Base-by-base conservation (phyloP, 768 basidiomycete genomes). In the Crepidotus variabilis region DNA sequence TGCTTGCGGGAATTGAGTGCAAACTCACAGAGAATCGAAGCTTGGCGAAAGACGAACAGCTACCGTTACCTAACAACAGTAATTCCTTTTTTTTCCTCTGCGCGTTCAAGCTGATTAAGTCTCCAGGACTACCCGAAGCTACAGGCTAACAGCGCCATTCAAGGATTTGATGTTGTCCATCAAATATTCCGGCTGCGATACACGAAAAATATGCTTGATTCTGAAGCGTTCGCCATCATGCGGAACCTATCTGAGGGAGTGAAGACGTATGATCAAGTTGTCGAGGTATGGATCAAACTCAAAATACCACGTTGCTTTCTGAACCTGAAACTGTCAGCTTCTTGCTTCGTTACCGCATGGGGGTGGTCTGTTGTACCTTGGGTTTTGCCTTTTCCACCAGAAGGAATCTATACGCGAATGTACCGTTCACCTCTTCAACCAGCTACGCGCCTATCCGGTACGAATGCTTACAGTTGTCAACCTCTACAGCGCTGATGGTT, bases 301-400 rank as follows among this genome's bases (percentile, higher is more conserved):
- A 11, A 2, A 20, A 2, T 23, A 7, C 13, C n/a, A 36, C 10
- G 18, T 11, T 16, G 11, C n/a, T 57, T 50, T 55, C 47, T 51
- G 24, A 32, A 21, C 36, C 22, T 14, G 20, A 24, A 51, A 47
- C 51, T 35, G 48, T 32, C 63, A 98, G 96, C 76, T 98, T n/a
- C 75, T 98, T 24, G 82, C 94, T 1, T 78, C 81, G 51, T 71
- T 90, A 10, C 84, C 87, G 0, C 87, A 92, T 61, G 77, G 78
- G 5, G 92, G 92, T 34, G 96, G 97, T 1, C 77, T 98, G 14
- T 72, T 92, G 20, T 89, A 93, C 22, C 75, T 98, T 35, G 87
- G 88, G 33, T 94, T 97, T 68, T 89, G 92, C 9, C 75, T 98
- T 6, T 97, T 98, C 74, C 96, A 98, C 71, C 91, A 92, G 54